Conservation (phyloP, 2,329 filamentous ascomycete species). For the Tolypocladium inflatum region DNA sequence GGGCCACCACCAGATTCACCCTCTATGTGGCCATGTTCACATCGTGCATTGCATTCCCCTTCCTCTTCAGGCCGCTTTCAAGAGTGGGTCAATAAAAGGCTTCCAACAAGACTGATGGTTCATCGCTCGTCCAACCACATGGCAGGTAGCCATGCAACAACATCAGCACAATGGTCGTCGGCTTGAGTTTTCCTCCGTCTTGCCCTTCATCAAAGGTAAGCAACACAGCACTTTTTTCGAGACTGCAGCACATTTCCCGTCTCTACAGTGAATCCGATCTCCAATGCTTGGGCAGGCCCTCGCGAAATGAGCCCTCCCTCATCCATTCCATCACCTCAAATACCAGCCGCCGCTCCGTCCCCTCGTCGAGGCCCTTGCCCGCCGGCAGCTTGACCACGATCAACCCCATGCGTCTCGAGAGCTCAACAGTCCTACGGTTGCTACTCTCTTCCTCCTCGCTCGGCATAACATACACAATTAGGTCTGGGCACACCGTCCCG, state of each 20-base stretch:
- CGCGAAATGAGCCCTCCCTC: conserved; percentile 33
- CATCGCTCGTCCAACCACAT: background rate
- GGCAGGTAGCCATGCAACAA: background rate
- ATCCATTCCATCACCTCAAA: conserved; percentile 89
- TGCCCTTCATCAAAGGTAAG: background rate
- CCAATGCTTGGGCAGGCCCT: conserved; percentile 12
- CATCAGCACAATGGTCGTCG: background rate
- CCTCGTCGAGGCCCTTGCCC: conserved; percentile 49
- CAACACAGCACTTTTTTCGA: background rate
- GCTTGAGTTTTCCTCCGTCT: background rate
- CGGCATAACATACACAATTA: conserved; percentile 58
- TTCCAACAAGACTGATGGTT: background rate
- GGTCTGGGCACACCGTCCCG: conserved; percentile 71
- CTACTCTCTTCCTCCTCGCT: conserved; percentile 23
- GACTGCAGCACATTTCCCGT: background rate
- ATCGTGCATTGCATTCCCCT: too few species aligned
- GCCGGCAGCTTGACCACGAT: conserved; percentile 43
- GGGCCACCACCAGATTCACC: background rate
- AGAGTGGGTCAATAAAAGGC: background rate
- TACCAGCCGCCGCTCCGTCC: conserved; percentile 61
- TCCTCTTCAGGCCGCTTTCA: background rate
- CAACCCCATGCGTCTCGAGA: conserved; percentile 38
- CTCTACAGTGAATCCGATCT: conserved; percentile 4
- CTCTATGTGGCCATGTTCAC: too few species aligned
- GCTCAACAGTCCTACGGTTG: conserved; percentile 43